phyloP scores from a whole-genome alignment of 345 rosid species.

The Eucalyptus pumila region DNA sequence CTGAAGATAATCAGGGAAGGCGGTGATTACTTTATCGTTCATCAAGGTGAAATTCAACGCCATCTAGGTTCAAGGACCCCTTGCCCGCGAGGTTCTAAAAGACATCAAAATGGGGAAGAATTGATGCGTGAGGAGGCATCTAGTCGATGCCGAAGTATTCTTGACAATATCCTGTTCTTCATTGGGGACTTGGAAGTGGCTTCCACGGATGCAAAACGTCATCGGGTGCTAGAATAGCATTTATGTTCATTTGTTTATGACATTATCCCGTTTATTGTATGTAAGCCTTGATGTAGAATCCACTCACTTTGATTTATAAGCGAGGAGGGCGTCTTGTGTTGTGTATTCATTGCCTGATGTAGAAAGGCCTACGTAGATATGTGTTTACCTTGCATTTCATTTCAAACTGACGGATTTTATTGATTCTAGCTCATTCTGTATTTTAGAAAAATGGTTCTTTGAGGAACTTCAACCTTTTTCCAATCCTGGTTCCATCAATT shows the following conservation, averaged over 20 bases:
- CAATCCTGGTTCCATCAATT: background rate
- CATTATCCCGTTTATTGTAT: background rate
- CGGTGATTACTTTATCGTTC: slow-evolving; percentile 28
- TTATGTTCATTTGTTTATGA: background rate
- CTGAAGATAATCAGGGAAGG: slow-evolving; percentile 53
- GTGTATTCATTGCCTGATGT: background rate
- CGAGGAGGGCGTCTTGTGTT: background rate
- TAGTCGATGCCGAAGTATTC: slow-evolving; percentile 3
- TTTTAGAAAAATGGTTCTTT: background rate
- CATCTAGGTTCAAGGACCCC: slow-evolving; percentile 27
- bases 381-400: background rate
- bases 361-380: background rate
- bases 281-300: background rate
- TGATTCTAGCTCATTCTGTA: background rate
- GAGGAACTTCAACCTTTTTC: background rate
- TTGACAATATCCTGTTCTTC: slow-evolving; percentile 41
- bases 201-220: slow-evolving; percentile 21
- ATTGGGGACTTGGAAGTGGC: slow-evolving; percentile 53
- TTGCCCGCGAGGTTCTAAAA: background rate
- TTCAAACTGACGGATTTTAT: background rate
- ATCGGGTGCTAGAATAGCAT: background rate
- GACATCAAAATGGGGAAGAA: background rate
- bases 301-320: background rate
- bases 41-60: slow-evolving; percentile 44
- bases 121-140: slow-evolving; percentile 5